phyloP scores from a whole-genome alignment of 2,329 filamentous ascomycete genomes.

The Beauveria asiatica region DNA sequence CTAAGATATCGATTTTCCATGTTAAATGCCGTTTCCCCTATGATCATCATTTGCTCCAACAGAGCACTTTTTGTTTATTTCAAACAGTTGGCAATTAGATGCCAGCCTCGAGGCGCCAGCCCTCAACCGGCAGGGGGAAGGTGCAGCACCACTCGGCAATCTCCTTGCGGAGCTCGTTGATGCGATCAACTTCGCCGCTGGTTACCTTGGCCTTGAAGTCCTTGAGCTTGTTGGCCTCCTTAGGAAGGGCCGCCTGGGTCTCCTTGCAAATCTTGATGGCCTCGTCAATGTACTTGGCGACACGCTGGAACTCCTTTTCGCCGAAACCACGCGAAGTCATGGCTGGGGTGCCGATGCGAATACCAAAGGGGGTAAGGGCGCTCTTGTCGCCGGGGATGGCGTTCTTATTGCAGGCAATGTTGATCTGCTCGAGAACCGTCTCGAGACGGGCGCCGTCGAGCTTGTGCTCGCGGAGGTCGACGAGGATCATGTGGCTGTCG shows the following conservation, averaged over 20 bases:
- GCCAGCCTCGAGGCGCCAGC: conserved; percentile 55
- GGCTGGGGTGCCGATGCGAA: conserved; percentile 92
- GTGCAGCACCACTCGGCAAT: conserved; percentile 76
- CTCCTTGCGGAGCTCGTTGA: conserved; percentile 81
- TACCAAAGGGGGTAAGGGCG: conserved; percentile 85
- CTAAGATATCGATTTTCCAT: conserved; percentile 5
- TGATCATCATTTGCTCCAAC: neutral
- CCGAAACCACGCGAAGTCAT: conserved; percentile 97
- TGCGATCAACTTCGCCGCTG: conserved; percentile 67
- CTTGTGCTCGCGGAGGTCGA: conserved; percentile 80
- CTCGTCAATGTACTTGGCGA: conserved; percentile 81
- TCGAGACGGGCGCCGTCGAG: conserved; percentile 94
- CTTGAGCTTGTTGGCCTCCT: conserved; percentile 98
- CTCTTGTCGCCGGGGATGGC: conserved; percentile 96
- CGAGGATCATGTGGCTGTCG: conserved; percentile 93
- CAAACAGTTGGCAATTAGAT: conserved; percentile 32
- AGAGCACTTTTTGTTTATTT: neutral
- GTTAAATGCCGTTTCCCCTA: conserved; percentile 10
- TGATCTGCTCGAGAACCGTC: conserved; percentile 92
- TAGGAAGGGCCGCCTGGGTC: conserved; percentile 75
- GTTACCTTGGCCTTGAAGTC: conserved; percentile 96
- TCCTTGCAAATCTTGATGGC: conserved; percentile 86
- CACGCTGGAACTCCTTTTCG: conserved; percentile 82
- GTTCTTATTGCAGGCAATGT: conserved; percentile 99
- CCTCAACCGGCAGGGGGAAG: conserved; percentile 87